phyloP scores from a whole-genome alignment of 2,329 filamentous ascomycete genomes.

The Botrytis byssoidea region DNA sequence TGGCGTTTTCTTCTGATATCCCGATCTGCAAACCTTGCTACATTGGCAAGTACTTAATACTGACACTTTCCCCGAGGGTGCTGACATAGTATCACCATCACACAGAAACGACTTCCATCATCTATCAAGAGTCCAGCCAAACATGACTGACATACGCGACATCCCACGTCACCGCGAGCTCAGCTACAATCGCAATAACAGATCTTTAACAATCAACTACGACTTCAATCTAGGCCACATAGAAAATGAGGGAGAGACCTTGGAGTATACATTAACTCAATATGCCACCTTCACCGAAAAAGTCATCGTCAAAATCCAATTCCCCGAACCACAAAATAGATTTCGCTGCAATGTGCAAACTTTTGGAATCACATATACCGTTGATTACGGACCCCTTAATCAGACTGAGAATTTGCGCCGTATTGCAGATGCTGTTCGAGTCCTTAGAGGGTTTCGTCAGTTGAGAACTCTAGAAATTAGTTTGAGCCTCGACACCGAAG shows the following conservation, averaged over 20 bases:
- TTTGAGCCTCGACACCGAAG: not conserved
- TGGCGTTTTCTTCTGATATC: not conserved
- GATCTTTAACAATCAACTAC: not conserved
- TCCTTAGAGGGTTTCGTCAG: not conserved
- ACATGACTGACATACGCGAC: not conserved
- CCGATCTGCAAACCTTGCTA: not conserved
- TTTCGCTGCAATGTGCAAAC: not conserved
- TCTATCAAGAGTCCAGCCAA: not conserved
- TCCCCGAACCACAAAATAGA: not conserved
- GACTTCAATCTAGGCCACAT: not conserved
- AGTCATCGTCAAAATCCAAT: not conserved
- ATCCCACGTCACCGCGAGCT: not conserved
- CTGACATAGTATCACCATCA: not conserved
- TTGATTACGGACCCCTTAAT: not conserved
- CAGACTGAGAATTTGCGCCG: not conserved
- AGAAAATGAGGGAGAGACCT: not conserved
- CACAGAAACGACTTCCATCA: not conserved
- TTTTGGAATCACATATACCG: not conserved
- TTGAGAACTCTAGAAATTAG: not conserved
- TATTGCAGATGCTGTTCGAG: not conserved
- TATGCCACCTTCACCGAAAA: not conserved
- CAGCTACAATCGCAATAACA: not conserved
- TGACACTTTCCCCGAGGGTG: not conserved
- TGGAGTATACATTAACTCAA: not conserved
- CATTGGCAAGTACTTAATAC: not conserved